A percentile compares a stretch with the other conserved stretches of the same genome.
phyloP scores from a whole-genome alignment of 2,329 filamentous ascomycete species.

The Exserohilum turcica region DNA sequence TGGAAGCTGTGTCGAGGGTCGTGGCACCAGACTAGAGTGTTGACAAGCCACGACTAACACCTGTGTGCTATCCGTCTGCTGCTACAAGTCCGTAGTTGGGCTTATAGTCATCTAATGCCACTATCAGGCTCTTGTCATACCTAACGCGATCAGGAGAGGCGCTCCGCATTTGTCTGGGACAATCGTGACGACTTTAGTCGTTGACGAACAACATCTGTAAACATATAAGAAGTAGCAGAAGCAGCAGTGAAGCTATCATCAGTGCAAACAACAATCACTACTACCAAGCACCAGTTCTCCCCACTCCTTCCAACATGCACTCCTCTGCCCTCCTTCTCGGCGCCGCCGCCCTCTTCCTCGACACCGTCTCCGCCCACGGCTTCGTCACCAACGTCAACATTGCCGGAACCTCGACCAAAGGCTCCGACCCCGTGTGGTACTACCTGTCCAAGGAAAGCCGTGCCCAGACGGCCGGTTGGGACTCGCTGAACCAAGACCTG shows the following conservation, averaged over 20 bases:
- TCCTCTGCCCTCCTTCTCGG: constrained; percentile 25
- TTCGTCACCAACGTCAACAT: constrained; percentile 35
- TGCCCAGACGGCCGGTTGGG: constrained; percentile 44
- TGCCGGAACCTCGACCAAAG: constrained; percentile 31
- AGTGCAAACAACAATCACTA: neutral
- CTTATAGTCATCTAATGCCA: constrained; percentile 11
- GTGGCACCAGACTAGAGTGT: constrained; percentile 5
- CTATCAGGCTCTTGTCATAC: constrained; percentile 8
- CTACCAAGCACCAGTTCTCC: neutral
- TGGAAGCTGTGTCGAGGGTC: constrained; percentile 7
- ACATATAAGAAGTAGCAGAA: constrained; percentile 11
- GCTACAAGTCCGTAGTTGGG: constrained; percentile 1
- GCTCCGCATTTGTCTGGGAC: neutral
- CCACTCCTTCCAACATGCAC: constrained; percentile 19
- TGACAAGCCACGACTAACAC: constrained; percentile 5
- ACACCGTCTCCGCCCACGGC: constrained; percentile 37
- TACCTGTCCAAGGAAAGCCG: constrained; percentile 31
- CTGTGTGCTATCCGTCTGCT: constrained; percentile 9
- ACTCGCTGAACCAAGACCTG: constrained; percentile 44
- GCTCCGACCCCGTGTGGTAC: constrained; percentile 42
- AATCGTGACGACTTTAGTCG: neutral
- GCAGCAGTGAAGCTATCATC: neutral
- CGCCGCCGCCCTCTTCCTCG: constrained; percentile 26
- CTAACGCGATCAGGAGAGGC: neutral
- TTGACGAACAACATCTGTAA: too few relatives aligned